Conservation (phyloP, 2,329 filamentous ascomycete genomes). For the Penicillium sclerotiorum region DNA sequence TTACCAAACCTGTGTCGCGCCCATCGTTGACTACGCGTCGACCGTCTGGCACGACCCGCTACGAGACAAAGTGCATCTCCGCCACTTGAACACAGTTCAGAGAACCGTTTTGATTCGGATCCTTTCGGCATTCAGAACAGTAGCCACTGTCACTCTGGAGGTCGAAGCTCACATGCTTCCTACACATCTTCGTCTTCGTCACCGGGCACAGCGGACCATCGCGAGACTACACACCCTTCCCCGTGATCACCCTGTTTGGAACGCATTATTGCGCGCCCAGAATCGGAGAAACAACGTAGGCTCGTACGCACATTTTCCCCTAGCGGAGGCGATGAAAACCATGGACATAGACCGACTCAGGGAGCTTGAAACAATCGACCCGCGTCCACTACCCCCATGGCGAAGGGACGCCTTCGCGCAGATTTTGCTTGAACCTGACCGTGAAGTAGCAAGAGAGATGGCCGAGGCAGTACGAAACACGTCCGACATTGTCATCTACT, state of each 20-base stretch:
- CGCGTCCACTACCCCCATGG: slow-evolving; percentile 23
- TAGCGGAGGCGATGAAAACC: slow-evolving; percentile 22
- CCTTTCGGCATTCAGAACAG: slow-evolving; percentile 10
- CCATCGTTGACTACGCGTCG: slow-evolving; percentile 27
- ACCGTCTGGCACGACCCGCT: slow-evolving; percentile 28
- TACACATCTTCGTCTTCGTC: slow-evolving; percentile 18
- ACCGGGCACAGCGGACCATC: slow-evolving; percentile 18
- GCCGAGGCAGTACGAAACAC: slow-evolving; percentile 14
- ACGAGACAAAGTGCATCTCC: slow-evolving; percentile 24
- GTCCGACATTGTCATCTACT: slow-evolving; percentile 16
- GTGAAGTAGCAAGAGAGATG: slow-evolving; percentile 21
- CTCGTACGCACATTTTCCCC: slow-evolving; percentile 18
- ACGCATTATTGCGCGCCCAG: slow-evolving; percentile 12
- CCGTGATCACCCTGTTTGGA: slow-evolving; percentile 19
- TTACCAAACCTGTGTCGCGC: slow-evolving; percentile 28
- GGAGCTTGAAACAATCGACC: slow-evolving; percentile 29
- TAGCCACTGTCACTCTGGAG: slow-evolving; percentile 23
- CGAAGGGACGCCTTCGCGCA: slow-evolving; percentile 21
- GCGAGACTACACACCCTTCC: slow-evolving; percentile 25
- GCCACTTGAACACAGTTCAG: slow-evolving; percentile 23
- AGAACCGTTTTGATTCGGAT: slow-evolving; percentile 22
- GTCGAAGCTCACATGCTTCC: slow-evolving; percentile 26
- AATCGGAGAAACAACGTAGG: slow-evolving; percentile 17
- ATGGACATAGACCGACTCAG: slow-evolving; percentile 18
- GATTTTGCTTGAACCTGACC: slow-evolving; percentile 27